Conservation (phyloP, 495 filamentous ascomycete species). For the Xylaria longipes region DNA sequence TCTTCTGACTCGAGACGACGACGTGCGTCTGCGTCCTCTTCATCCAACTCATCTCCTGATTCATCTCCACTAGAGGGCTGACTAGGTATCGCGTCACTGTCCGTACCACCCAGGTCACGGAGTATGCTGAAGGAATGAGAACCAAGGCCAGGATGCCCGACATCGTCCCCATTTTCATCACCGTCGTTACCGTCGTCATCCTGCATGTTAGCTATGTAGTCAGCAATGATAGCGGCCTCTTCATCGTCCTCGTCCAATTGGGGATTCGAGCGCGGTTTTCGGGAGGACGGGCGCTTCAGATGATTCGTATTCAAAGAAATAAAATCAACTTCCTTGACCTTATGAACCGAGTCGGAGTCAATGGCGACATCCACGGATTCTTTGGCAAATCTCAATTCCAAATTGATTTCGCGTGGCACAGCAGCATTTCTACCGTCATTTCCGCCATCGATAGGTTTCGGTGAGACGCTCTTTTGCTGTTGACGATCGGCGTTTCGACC, state of each 20-base stretch:
- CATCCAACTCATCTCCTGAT: constrained; percentile 30
- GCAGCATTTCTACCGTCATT: constrained; percentile 27
- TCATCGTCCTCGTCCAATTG: constrained; percentile 36
- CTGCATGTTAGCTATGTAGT: constrained; percentile 80
- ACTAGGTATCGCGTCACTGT: constrained; percentile 41
- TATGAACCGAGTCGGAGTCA: constrained; percentile 7
- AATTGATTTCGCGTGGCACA: constrained; percentile 24
- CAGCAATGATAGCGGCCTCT: constrained; percentile 67
- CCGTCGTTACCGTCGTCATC: constrained; percentile 39
- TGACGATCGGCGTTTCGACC: constrained; percentile 50
- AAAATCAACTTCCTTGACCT: constrained; percentile 19
- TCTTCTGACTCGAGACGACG: constrained; percentile 52
- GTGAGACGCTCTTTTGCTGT: constrained; percentile 6
- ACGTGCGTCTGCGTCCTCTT: constrained; percentile 42
- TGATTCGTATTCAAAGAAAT: constrained; percentile 29
- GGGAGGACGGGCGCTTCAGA: constrained; percentile 9
- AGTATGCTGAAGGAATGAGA: constrained; percentile 39
- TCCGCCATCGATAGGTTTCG: neutral
- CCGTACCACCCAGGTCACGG: constrained; percentile 57
- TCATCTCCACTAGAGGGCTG: constrained; percentile 29
- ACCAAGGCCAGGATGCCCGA: constrained; percentile 24
- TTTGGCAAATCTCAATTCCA: constrained; percentile 26
- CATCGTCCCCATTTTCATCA: constrained; percentile 40
- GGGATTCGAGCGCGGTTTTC: constrained; percentile 2
- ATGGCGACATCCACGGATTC: constrained; percentile 28